These are phyloP conservation scores for Neurospora sp. DNA, from an alignment of 2,329 filamentous ascomycete genomes.

Conservation along the genomic window DNA sequence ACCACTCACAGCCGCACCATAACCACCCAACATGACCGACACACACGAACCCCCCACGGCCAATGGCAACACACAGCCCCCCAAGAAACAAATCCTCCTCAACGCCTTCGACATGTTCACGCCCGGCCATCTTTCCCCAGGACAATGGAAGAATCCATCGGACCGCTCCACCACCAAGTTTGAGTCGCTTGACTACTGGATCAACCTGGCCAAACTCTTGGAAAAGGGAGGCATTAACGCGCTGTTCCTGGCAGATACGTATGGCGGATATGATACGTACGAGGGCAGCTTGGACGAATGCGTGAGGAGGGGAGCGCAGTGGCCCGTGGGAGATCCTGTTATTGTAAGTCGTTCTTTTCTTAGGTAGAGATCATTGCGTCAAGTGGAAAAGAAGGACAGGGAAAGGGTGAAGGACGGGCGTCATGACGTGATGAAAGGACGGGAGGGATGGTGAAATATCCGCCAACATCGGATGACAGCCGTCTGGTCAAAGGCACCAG, in stretches of 20 bases:
- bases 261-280: slow-evolving; percentile 55
- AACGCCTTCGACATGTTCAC: slow-evolving; percentile 61
- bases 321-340: slow-evolving; percentile 55
- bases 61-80: not conserved
- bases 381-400: not conserved
- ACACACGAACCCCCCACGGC: not conserved
- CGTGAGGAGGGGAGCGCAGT: slow-evolving; percentile 52
- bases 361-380: fast-evolving
- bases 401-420: not conserved
- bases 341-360: slow-evolving; percentile 34
- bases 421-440: too few relatives aligned
- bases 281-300: slow-evolving; percentile 49
- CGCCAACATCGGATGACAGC: not conserved
- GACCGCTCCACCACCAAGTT: slow-evolving; percentile 54
- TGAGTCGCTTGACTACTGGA: slow-evolving; percentile 49
- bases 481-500: not conserved
- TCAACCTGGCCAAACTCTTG: slow-evolving; percentile 51
- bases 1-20: not conserved
- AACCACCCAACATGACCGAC: not conserved
- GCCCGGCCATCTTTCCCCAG: slow-evolving; percentile 53
- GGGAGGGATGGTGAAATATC: not conserved
- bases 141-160: slow-evolving; percentile 58
- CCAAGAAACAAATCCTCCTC: slow-evolving; percentile 46
- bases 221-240: slow-evolving; percentile 55
- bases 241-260: slow-evolving; percentile 57